Conservation (phyloP, 768 basidiomycete genomes). For the Pisolithus orientalis region DNA sequence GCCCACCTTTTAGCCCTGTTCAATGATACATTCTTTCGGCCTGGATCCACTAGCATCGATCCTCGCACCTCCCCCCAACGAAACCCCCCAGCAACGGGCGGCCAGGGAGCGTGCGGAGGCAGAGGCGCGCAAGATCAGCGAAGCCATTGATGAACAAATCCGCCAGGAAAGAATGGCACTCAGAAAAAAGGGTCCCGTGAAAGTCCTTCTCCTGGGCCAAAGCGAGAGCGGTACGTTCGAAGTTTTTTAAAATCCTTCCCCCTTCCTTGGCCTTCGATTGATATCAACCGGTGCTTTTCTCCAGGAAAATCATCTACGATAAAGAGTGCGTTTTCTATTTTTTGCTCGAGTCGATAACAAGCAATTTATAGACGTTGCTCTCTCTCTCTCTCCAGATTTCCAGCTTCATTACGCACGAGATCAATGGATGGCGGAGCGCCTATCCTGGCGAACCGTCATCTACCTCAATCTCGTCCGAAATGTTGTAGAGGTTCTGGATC, state of each 20-base stretch:
- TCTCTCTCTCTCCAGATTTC: slow-evolving; percentile 42
- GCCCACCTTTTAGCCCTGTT: no score
- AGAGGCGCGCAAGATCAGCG: slow-evolving; percentile 57
- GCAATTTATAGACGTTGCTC: neutral
- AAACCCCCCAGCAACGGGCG: slow-evolving; percentile 50
- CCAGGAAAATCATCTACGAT: slow-evolving; percentile 67
- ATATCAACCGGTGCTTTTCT: no score
- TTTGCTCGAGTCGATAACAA: neutral
- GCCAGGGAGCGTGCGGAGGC: slow-evolving; percentile 55
- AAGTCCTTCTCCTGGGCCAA: slow-evolving; percentile 71
- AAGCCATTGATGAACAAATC: slow-evolving; percentile 72
- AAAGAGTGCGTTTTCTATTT: slow-evolving; percentile 47
- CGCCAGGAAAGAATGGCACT: slow-evolving; percentile 50
- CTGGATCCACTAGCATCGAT: slow-evolving; percentile 55
- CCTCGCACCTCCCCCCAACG: slow-evolving; percentile 56
- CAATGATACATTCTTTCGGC: slow-evolving; percentile 7
- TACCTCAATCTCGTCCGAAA: slow-evolving; percentile 76
- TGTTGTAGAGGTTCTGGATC: slow-evolving; percentile 55
- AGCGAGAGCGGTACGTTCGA: slow-evolving; percentile 53
- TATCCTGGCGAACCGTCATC: slow-evolving; percentile 68
- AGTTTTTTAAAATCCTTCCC: neutral
- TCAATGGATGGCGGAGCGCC: slow-evolving; percentile 64
- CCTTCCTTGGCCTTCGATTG: neutral
- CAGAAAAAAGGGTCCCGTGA: slow-evolving; percentile 62
- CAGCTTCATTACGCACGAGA: slow-evolving; percentile 65